A percentile compares a stretch with the other conserved stretches of the same genome.
Evolutionary conservation across 805 yeast genomes (phyloP).

Genomic region (Sungouiella thailandica): DNA sequence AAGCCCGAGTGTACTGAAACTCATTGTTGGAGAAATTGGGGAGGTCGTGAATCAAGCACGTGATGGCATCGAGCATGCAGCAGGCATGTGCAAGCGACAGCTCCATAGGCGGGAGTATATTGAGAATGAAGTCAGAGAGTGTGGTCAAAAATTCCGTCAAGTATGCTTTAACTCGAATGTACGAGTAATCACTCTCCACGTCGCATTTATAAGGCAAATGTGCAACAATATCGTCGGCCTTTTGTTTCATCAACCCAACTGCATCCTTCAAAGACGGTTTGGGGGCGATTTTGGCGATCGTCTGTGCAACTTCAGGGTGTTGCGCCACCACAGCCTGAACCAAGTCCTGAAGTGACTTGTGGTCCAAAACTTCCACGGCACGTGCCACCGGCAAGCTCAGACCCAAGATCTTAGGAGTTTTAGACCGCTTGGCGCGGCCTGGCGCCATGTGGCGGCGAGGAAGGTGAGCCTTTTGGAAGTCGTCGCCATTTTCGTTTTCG

Average conservation of each 20-base stretch:
- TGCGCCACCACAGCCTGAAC: slow-evolving; percentile 47
- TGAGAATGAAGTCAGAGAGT: slow-evolving; percentile 68
- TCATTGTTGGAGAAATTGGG: slow-evolving; percentile 63
- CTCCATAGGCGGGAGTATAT: slow-evolving; percentile 69
- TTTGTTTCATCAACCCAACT: slow-evolving; percentile 42
- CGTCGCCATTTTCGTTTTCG: too few species aligned
- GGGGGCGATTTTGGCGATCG: slow-evolving; percentile 51
- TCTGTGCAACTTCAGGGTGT: slow-evolving; percentile 58
- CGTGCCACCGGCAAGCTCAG: slow-evolving; percentile 59
- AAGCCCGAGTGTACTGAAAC: slow-evolving; percentile 44
- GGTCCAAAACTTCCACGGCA: slow-evolving; percentile 64
- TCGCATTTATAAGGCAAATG: slow-evolving; percentile 76
- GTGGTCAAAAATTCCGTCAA: slow-evolving; percentile 67
- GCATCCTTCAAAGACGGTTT: slow-evolving; percentile 52
- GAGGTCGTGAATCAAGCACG: slow-evolving; percentile 53
- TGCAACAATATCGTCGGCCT: slow-evolving; percentile 40
- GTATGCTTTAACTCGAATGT: slow-evolving; percentile 61
- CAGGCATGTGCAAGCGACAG: slow-evolving; percentile 49
- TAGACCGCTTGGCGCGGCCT: slow-evolving; percentile 26
- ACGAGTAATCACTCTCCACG: slow-evolving; percentile 68
- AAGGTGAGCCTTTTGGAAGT: too few species aligned
- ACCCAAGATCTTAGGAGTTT: slow-evolving; percentile 46
- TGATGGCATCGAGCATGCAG: slow-evolving; percentile 57
- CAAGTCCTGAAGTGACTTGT: slow-evolving; percentile 47
- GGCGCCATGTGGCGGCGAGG: too few species aligned